Base-by-base conservation (phyloP, 2,329 filamentous ascomycete genomes). In the Pyrenochaeta sp. region DNA sequence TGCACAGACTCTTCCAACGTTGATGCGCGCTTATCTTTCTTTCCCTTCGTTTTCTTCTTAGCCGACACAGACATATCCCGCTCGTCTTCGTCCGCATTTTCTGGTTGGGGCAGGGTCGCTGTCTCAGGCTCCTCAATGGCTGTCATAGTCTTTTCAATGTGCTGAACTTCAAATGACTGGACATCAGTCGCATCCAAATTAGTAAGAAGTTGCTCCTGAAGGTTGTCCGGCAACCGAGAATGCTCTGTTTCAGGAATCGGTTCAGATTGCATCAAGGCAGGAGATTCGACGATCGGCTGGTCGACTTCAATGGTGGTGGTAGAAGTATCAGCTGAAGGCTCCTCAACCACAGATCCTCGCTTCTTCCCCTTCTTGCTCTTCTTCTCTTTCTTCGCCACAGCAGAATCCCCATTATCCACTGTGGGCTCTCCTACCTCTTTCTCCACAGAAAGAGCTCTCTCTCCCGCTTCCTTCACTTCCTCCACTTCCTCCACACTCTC, bases 31-130 rank as follows among this genome's bases (percentile, higher is more conserved):
- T 71, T 69, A 20, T 33, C 58, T 43, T 69, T 69, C 54, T 67
- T 68, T 20, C 48, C 50, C 40, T 68, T 66, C 47, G 68, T 69
- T 50, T 65, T 63, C 51, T 67, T 67, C 46, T 67, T 63, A 4
- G 61, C 58, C 27, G 53, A 45, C 10, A 49, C 47, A 12, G 55
- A 17, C n/a, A 12, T 18, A 6, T 49, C 54, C 14, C 27, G 33
- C 23, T 58, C 55, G 7, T 44, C 53, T 18, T 61, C 54, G 10
- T 29, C 21, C 9, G 30, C 10, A 3, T 49, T 43, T 14, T 54
- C 32, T 23, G 48, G 27, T 12, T 45, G 35, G n/a, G n/a, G n/a
- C 10, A 35, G 15, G 7, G 31, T 12, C 12, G 41, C 14, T 7
- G 30, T 18, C 18, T 46, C 41, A n/a, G 51, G 31, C 27, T 60